Conservation (phyloP, 257 asterid species). For the Avicennia marina region DNA sequence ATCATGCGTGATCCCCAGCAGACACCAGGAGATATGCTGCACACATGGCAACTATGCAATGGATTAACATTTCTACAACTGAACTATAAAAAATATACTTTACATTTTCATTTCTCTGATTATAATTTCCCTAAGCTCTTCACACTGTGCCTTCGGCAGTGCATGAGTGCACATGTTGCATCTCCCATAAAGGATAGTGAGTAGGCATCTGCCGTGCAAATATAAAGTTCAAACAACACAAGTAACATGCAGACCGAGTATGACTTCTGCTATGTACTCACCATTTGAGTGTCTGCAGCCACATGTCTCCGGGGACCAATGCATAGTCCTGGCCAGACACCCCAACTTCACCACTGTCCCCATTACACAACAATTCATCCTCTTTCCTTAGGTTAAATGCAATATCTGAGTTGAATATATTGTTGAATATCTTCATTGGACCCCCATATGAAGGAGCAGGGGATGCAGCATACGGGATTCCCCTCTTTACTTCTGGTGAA, state of each 20-base stretch:
- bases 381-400: conserved; percentile 75
- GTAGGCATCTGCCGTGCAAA: no score
- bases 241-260: conserved; percentile 3
- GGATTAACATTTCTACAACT: no score
- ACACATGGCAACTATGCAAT: no score
- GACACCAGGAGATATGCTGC: conserved; percentile 5
- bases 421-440: conserved; percentile 83
- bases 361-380: conserved; percentile 39
- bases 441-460: conserved; percentile 65
- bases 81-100: no score
- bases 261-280: conserved; percentile 15
- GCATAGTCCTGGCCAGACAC: conserved; percentile 79
- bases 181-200: neutral
- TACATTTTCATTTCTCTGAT: no score
- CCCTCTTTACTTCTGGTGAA: conserved; percentile 42
- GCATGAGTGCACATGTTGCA: neutral
- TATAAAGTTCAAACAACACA: no score
- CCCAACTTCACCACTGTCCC: conserved; percentile 62
- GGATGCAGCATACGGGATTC: conserved; percentile 63
- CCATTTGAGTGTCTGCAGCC: conserved; percentile 94
- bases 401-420: conserved; percentile 72
- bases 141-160: no score
- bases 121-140: no score
- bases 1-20: neutral
- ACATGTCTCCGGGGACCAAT: conserved; percentile 73